Evolutionary conservation across 495 filamentous ascomycete species (phyloP), one percentile per base, ranked within the genome.

Genomic region (Penicillium egyptiacum): DNA sequence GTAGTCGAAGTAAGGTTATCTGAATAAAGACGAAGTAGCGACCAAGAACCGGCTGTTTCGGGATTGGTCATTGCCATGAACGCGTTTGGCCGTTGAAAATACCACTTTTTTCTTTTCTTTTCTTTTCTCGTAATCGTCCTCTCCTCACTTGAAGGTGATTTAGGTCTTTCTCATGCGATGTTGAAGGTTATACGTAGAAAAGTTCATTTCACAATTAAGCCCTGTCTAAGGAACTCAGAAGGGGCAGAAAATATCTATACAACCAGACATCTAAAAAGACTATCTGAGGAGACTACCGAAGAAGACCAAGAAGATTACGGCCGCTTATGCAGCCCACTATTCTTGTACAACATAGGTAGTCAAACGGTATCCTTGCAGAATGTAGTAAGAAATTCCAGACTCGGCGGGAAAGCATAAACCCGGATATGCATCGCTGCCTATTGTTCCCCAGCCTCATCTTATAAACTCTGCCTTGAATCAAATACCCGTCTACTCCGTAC

Each of bases 401-500:
- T 20, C 40, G 7, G n/a, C 2, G 23, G 6, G 2, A 28, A 28
- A 46, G 25, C 10, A 42, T 4, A 5, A 12, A 42, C 19, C 40
- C 19, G 17, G 17, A 20, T 12, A 28, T 42, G 17, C 12, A 45
- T 35, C 51, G 19, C 51, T 54, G 28, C 19, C 19, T 37, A 54
- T 45, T 37, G 2, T 23, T 16, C 19, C 4, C 26, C n/a, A 54
- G 52, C 52, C 52, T 54, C 52, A 46, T 25, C 19, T 26, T 37
- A 46, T 46, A 45, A 39, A 14, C 52, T 53, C 40, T n/a, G n/a
- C 19, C 5, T 44, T 9, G 55, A 61, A 61, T 64, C 55, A 53
- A 1, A 19, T 4, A 26, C 44, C 14, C 14, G 9, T 33, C 3
- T 3, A 25, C 44, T 6, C 12, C n/a, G 25, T n/a, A n/a, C n/a